A percentile compares a stretch with the other conserved stretches of the same genome.
Evolutionary conservation across 169 alveolate genomes (phyloP).

Genomic region (Cryptosporidium viatorum): DNA sequence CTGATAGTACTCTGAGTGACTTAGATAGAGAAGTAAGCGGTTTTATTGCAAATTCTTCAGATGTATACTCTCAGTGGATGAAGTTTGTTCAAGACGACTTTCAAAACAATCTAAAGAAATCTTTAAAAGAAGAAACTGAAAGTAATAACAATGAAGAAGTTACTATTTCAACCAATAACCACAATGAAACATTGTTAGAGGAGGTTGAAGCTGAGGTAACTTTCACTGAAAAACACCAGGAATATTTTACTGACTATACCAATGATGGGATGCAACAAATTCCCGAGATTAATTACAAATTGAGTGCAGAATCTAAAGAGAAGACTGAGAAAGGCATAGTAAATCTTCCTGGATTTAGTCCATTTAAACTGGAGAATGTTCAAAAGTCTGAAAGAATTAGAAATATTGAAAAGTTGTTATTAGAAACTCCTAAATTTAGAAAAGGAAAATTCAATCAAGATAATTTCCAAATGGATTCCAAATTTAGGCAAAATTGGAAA

Average conservation of each 20-base stretch:
- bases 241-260: constrained; percentile 51
- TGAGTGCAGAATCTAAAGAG: background rate
- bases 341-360: constrained; percentile 38
- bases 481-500: constrained; percentile 35
- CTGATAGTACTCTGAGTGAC: constrained; percentile 7
- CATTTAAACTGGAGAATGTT: background rate
- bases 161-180: background rate
- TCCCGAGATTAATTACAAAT: background rate
- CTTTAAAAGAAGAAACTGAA: background rate
- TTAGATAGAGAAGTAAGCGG: background rate
- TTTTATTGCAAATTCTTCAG: background rate
- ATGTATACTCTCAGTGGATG: constrained; percentile 18
- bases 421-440: background rate
- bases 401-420: background rate
- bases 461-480: constrained; percentile 1
- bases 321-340: background rate
- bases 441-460: background rate
- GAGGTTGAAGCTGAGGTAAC: background rate
- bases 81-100: constrained; percentile 9
- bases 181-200: background rate
- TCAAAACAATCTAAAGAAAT: background rate
- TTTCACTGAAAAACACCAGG: background rate
- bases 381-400: constrained; percentile 34
- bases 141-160: background rate
- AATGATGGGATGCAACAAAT: constrained; percentile 31